These are phyloP conservation scores for Penicillium sp. DNA, from an alignment of 2,329 filamentous ascomycete species.

Conservation along the genomic window DNA sequence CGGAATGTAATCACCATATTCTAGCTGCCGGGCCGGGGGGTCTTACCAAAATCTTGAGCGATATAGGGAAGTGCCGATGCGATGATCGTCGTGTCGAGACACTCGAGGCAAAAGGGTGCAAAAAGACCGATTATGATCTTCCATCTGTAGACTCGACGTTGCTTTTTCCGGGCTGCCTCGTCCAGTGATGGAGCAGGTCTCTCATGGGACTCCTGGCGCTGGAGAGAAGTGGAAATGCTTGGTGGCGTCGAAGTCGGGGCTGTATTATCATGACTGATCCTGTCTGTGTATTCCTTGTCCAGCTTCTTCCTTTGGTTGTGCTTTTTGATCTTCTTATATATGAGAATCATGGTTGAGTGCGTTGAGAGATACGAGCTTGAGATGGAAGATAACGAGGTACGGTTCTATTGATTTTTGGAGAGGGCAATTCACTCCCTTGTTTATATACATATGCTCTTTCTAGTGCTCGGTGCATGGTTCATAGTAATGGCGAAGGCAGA, in stretches of 20 bases:
- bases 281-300: not conserved
- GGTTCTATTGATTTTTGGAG: not conserved
- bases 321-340: conserved; percentile 11
- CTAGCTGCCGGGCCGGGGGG: too few species aligned
- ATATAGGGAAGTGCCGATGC: conserved; percentile 58
- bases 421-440: too few species aligned
- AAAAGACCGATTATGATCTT: conserved; percentile 56
- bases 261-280: not conserved
- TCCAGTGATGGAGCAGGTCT: conserved; percentile 1
- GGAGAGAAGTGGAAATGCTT: not conserved
- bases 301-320: conserved; percentile 5
- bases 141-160: conserved; percentile 45
- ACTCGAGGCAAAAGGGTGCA: conserved; percentile 56
- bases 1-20: too few species aligned
- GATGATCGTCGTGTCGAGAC: conserved; percentile 60
- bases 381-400: not conserved
- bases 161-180: conserved; percentile 3
- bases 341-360: conserved; percentile 2
- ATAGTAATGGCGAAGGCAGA: not conserved
- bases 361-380: not conserved
- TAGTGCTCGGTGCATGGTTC: too few species aligned
- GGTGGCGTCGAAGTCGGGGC: not conserved
- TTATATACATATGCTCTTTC: too few species aligned
- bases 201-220: not conserved
- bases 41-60: conserved; percentile 56